These are phyloP conservation scores for Vinca major DNA, from an alignment of 305 asterid genomes.

Conservation along the genomic window DNA sequence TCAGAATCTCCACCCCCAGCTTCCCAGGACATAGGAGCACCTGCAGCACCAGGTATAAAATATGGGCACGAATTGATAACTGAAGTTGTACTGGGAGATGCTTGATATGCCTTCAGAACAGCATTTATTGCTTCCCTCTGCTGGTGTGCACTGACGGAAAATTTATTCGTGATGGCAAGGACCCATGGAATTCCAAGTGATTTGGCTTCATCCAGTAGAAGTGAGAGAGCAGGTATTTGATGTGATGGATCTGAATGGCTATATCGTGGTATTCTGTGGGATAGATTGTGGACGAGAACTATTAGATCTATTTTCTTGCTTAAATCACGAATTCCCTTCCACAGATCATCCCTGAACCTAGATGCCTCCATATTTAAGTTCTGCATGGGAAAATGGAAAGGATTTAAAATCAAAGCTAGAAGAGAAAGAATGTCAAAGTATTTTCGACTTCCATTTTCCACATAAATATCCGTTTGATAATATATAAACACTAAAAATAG, in stretches of 20 bases:
- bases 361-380: conserved; percentile 71
- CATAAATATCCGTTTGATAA: background rate
- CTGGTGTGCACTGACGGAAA: conserved; percentile 95
- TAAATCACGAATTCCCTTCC: conserved; percentile 94
- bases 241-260: conserved; percentile 43
- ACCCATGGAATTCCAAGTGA: conserved; percentile 93
- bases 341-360: conserved; percentile 81
- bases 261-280: conserved; percentile 79
- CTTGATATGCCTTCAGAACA: conserved; percentile 76
- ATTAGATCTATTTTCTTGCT: conserved; percentile 82
- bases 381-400: conserved; percentile 32
- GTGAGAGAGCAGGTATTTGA: conserved; percentile 61
- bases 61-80: conserved; percentile 89
- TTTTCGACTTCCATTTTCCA: no score
- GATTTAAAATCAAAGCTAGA: background rate
- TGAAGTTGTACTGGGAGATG: conserved; percentile 60
- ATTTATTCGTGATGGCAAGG: conserved; percentile 87
- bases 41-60: conserved; percentile 60
- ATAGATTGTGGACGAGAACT: conserved; percentile 90
- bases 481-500: conserved; percentile 2
- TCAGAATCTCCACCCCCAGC: conserved; percentile 33
- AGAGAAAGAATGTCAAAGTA: no score
- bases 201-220: conserved; percentile 83
- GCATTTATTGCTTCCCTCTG: conserved; percentile 68
- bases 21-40: conserved; percentile 58